A percentile compares a stretch with the other conserved stretches of the same genome.
Evolutionary conservation across 2,329 filamentous ascomycete species (phyloP).

Genomic region (Penicillium sp.): DNA sequence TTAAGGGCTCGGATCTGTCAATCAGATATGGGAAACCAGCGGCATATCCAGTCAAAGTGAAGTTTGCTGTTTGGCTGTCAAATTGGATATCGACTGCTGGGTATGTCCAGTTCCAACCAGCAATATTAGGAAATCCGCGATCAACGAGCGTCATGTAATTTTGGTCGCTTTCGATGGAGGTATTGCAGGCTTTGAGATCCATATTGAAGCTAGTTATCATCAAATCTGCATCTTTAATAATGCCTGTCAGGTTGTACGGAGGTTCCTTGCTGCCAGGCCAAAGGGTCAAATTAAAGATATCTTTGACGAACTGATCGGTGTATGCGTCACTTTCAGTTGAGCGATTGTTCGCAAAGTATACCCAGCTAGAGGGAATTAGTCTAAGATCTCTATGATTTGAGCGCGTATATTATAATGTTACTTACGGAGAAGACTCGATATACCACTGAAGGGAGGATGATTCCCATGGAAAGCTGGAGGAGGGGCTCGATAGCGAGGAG

Average conservation of each 20-base stretch:
- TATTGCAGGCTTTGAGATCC: background rate
- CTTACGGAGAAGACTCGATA: background rate
- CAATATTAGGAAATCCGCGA: constrained; percentile 1
- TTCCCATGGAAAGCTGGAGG: background rate
- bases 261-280: background rate
- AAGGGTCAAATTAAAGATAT: background rate
- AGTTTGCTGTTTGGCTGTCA: constrained; percentile 8
- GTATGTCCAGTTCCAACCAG: constrained; percentile 1
- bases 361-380: background rate
- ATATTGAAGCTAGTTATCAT: background rate
- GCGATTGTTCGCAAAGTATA: background rate
- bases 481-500: background rate
- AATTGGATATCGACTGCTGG: constrained; percentile 2
- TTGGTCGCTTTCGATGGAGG: background rate
- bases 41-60: constrained; percentile 10
- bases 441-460: background rate
- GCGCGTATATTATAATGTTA: background rate
- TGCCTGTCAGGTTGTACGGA: background rate
- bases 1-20: background rate
- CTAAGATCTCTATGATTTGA: background rate
- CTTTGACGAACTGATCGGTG: background rate
- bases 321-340: background rate
- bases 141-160: constrained; percentile 1
- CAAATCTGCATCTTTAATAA: background rate
- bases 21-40: background rate